phyloP scores from a whole-genome alignment of 768 basidiomycete genomes.

The Lactarius evosmus region DNA sequence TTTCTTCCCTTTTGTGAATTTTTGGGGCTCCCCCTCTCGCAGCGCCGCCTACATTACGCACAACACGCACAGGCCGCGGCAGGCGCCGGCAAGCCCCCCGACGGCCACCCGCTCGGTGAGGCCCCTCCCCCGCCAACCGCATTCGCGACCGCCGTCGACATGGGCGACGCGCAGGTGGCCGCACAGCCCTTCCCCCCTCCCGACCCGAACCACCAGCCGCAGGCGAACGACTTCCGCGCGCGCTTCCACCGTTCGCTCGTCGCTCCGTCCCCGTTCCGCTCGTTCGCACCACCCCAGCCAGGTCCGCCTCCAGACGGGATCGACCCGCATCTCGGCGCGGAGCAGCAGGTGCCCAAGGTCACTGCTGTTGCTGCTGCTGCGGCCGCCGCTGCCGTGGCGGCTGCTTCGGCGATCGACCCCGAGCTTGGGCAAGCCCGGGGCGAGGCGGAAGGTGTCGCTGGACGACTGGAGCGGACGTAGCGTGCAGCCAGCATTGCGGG shows the following conservation, averaged over 20 bases:
- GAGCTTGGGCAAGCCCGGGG: constrained; percentile 37
- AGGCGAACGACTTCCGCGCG: constrained; percentile 56
- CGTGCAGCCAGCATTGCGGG: too few species aligned
- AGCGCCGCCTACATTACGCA: constrained; percentile 50
- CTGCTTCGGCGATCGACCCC: constrained; percentile 31
- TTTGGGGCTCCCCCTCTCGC: background rate
- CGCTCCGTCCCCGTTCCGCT: constrained; percentile 58
- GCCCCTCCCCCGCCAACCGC: constrained; percentile 27
- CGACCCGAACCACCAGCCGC: constrained; percentile 30
- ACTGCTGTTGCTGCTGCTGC: background rate
- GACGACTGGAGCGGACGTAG: constrained; percentile 32
- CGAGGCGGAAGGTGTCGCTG: constrained; percentile 37
- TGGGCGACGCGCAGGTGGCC: constrained; percentile 28
- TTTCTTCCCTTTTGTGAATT: too few species aligned
- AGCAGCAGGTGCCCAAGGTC: constrained; percentile 14
- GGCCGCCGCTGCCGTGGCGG: constrained; percentile 14
- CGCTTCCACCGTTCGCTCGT: constrained; percentile 61
- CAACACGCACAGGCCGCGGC: constrained; percentile 33
- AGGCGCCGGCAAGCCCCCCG: constrained; percentile 32
- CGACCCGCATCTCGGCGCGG: constrained; percentile 28
- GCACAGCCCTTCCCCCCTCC: constrained; percentile 24
- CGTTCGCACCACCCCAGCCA: constrained; percentile 28
- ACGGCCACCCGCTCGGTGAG: constrained; percentile 31
- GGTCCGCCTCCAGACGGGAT: constrained; percentile 27
- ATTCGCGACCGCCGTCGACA: constrained; percentile 23